Base-by-base conservation (phyloP, 2,329 filamentous ascomycete genomes). In the Mariannaea sp. region DNA sequence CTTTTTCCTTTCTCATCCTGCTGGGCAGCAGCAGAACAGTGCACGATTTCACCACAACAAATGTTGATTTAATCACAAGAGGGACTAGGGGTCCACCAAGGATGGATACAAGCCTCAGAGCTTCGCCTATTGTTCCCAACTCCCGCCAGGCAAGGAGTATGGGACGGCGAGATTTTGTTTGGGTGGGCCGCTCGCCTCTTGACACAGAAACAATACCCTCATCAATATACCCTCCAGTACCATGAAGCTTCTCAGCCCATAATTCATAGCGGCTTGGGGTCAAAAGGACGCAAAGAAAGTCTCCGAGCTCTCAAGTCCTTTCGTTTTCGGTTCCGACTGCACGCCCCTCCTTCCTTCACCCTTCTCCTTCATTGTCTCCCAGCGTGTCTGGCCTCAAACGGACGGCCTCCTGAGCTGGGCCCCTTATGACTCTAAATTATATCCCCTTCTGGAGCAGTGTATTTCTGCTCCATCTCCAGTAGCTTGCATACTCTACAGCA, bases 211-310 rank as follows among this genome's bases (percentile, higher is more conserved):
- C 26, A 16, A 40, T 22, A 35, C 29, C 17, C 45, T 32, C 29
- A 20, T 45, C n/a, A n/a, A n/a, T 45, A 48, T 40, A 48, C 45
- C 45, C 45, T 48, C 45, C 45, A 40, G 12, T 10, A 30, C 22
- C 20, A 19, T n/a, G 16, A 16, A 4, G 16, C 26, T 20, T 13
- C 42, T 45, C 42, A 22, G 30, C 30, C 42, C 42, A 36, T 35
- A 20, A 16, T 45, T 35, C 29, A 8, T 12, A 17, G 22, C 33
- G 10, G 44, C 32, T 14, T 33, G 33, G 29, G 14, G 32, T 14
- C 32, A 36, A 36, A 36, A 20, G 19, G 17, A 12, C 14, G 16
- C 26, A 27, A 45, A 45, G 27, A n/a, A 40, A 27, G 49, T 33
- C 48, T 14, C 38, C 22, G 33, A 36, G 19, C 6, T 27, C 6